phyloP scores from a whole-genome alignment of 495 filamentous ascomycete species.

The Aspergillus leporis region DNA sequence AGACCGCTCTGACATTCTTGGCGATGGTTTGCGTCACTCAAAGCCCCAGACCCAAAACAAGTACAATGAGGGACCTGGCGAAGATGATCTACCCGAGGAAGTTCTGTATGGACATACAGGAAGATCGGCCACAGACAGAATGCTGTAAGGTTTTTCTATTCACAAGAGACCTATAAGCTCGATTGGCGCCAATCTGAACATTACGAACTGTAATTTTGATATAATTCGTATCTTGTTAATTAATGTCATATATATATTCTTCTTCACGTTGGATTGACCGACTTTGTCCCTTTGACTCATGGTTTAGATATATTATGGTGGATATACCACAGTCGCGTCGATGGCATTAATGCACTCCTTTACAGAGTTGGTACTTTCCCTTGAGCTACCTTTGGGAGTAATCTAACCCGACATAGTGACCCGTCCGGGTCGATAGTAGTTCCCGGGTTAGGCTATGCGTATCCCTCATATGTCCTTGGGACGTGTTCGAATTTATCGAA shows the following conservation, averaged over 20 bases:
- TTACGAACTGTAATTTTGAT: no score
- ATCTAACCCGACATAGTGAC: neutral
- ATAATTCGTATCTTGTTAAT: no score
- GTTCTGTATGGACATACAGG: neutral
- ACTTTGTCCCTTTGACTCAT: no score
- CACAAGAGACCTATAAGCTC: neutral
- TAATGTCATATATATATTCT: no score
- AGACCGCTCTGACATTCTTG: constrained; percentile 28
- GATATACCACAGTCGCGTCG: neutral
- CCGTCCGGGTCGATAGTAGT: neutral
- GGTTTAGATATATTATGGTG: neutral
- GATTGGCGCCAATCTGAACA: no score
- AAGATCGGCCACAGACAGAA: neutral
- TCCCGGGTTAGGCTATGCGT: neutral
- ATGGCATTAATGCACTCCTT: neutral
- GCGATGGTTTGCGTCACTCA: constrained; percentile 29
- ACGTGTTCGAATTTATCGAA: neutral
- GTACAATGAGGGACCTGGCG: constrained; percentile 34
- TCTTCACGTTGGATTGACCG: no score
- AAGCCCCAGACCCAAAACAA: constrained; percentile 23
- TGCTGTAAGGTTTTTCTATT: neutral
- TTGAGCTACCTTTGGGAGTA: neutral
- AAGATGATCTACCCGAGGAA: constrained; percentile 28
- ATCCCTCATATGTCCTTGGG: neutral
- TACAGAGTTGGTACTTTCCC: neutral